Evolutionary conservation across 306 rosid species (phyloP).

Genomic region (Trifolium pratense): DNA sequence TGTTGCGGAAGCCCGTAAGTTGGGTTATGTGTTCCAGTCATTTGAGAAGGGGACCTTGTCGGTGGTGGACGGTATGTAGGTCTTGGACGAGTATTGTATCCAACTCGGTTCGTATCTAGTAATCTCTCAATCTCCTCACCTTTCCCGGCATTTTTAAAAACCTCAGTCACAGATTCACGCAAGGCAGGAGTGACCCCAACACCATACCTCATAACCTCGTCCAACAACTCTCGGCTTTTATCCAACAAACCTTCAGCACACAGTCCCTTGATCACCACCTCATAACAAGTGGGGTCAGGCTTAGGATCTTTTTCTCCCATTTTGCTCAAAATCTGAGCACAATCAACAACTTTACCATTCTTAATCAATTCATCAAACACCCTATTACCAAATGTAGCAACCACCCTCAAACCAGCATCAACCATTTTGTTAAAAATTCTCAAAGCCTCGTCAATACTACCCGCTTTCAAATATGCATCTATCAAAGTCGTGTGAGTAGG

Average conservation of each 20-base stretch:
- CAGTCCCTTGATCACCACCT: constrained; percentile 83
- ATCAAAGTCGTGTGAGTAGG: constrained; percentile 75
- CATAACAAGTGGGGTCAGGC: constrained; percentile 87
- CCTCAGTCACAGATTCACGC: constrained; percentile 56
- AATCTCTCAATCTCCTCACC: constrained; percentile 76
- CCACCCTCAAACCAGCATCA: constrained; percentile 84
- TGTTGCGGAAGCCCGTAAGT: constrained; percentile 40
- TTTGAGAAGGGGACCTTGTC: constrained; percentile 43
- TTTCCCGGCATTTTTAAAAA: constrained; percentile 66
- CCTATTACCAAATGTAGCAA: constrained; percentile 74
- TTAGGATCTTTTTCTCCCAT: constrained; percentile 95
- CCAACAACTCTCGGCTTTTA: constrained; percentile 59
- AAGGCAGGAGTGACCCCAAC: constrained; percentile 74
- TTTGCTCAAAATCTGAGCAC: constrained; percentile 78
- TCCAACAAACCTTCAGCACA: constrained; percentile 68
- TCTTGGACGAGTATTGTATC: constrained; percentile 40
- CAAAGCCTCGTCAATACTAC: constrained; percentile 76
- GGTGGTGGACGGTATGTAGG: constrained; percentile 50
- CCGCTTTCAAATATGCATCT: constrained; percentile 70
- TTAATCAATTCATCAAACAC: constrained; percentile 77
- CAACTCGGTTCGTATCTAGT: constrained; percentile 51
- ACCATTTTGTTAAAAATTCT: constrained; percentile 78
- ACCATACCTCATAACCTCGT: constrained; percentile 77
- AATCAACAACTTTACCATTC: constrained; percentile 70
- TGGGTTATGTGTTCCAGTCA: constrained; percentile 35